Percentiles rank a stretch among this genome's conserved stretches.
phyloP scores from a whole-genome alignment of 1,284 basidiomycete genomes.

The Leccinum subatratum region DNA sequence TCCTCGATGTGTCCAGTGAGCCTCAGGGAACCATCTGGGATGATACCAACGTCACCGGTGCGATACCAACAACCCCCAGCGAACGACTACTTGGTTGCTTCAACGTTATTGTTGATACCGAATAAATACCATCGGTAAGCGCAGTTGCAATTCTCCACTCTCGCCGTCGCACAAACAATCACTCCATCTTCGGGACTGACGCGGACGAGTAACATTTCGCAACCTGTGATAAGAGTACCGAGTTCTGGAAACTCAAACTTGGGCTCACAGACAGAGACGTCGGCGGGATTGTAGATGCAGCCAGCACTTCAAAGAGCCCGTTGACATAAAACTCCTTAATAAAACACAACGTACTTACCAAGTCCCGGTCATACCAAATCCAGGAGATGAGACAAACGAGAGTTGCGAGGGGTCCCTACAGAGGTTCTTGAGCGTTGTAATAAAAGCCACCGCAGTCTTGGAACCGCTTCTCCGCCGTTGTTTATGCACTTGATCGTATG shows the following conservation, averaged over 20 bases:
- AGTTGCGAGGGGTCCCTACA: constrained; percentile 11
- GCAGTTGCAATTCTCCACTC: constrained; percentile 35
- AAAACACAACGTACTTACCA: constrained; percentile 13
- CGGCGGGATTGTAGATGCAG: constrained; percentile 27
- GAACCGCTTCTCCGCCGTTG: constrained; percentile 39
- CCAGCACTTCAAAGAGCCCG: constrained; percentile 25
- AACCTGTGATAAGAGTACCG: constrained; percentile 20
- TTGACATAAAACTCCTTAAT: background rate
- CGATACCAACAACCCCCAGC: constrained; percentile 40
- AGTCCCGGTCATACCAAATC: constrained; percentile 43
- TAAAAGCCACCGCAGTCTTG: constrained; percentile 35
- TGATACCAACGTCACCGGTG: constrained; percentile 38
- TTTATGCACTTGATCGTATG: constrained; percentile 27
- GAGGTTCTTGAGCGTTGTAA: constrained; percentile 30
- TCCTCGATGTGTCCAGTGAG: constrained; percentile 40
- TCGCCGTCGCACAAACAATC: constrained; percentile 23
- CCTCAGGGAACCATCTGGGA: constrained; percentile 32
- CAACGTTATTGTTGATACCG: constrained; percentile 35
- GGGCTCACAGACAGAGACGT: constrained; percentile 15
- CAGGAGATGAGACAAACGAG: constrained; percentile 31
- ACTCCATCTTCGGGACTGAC: constrained; percentile 22
- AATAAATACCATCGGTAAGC: constrained; percentile 35
- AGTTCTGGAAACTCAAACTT: constrained; percentile 23
- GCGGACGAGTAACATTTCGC: constrained; percentile 28
- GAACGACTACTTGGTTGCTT: constrained; percentile 32